phyloP scores from a whole-genome alignment of 495 filamentous ascomycete genomes.

The Talaromyces trachyspermus region DNA sequence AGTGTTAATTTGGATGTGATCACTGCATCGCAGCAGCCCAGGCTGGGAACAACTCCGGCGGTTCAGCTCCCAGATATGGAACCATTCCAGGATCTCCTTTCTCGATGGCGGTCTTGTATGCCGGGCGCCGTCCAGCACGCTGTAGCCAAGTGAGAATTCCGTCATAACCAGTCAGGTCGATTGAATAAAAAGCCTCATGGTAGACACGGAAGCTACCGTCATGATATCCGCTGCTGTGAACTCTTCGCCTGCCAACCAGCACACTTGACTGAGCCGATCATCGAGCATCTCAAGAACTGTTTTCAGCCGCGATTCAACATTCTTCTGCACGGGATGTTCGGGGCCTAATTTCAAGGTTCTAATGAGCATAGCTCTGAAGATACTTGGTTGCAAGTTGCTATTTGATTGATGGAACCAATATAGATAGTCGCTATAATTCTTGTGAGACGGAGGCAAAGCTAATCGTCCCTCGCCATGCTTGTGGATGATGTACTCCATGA shows the following conservation, averaged over 20 bases:
- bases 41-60: constrained; percentile 9
- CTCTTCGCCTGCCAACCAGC: constrained; percentile 50
- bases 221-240: constrained; percentile 59
- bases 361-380: constrained; percentile 21
- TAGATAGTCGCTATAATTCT: constrained; percentile 46
- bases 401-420: constrained; percentile 58
- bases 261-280: constrained; percentile 31
- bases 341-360: constrained; percentile 7
- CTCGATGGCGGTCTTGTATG: constrained; percentile 34
- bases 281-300: constrained; percentile 32
- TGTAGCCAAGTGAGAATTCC: constrained; percentile 41
- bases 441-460: constrained; percentile 28
- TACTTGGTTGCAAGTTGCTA: constrained; percentile 40
- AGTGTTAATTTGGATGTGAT: no score
- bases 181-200: constrained; percentile 42
- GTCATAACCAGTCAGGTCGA: constrained; percentile 34
- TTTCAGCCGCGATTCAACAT: constrained; percentile 16
- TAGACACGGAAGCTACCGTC: constrained; percentile 46
- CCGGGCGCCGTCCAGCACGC: constrained; percentile 30
- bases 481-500: constrained; percentile 49
- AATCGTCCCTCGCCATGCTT: constrained; percentile 42
- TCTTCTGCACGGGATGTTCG: constrained; percentile 12
- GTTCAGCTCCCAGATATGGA: constrained; percentile 18
- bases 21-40: background rate
- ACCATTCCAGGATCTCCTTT: constrained; percentile 39